Percentiles rank a stretch among this genome's conserved stretches.
phyloP scores from a whole-genome alignment of 148 eudicot species.

The Rhododendron williamsianum region DNA sequence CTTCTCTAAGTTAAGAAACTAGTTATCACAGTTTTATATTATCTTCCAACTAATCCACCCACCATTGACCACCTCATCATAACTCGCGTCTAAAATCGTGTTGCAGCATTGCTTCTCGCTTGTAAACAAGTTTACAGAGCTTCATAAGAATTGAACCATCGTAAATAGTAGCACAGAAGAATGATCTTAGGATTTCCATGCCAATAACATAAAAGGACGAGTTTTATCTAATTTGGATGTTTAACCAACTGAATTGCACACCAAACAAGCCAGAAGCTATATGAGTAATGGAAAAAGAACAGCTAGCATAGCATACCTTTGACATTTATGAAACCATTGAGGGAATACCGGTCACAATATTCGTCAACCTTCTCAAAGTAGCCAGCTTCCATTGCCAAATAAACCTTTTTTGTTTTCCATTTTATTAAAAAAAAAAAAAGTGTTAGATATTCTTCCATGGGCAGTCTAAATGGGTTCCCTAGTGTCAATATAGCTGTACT shows the following conservation, averaged over 20 bases:
- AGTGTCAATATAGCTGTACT: neutral
- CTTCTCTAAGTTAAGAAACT: neutral
- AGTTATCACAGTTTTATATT: neutral
- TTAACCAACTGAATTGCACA: neutral
- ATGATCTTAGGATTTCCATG: neutral
- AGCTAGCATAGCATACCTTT: constrained; percentile 38
- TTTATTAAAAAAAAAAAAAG: neutral
- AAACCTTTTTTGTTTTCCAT: constrained; percentile 44
- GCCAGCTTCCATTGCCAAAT: constrained; percentile 99
- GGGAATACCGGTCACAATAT: constrained; percentile 72
- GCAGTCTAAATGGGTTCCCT: neutral
- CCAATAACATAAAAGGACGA: neutral
- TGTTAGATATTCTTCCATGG: neutral
- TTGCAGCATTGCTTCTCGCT: constrained; percentile 8
- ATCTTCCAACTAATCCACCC: neutral
- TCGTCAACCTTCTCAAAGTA: constrained; percentile 89
- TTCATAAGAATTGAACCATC: neutral
- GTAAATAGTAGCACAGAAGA: neutral
- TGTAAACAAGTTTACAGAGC: neutral
- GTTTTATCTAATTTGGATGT: neutral
- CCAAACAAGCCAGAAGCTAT: constrained; percentile 3
- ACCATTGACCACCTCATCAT: neutral
- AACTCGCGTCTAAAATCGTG: neutral
- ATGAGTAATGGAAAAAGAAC: neutral
- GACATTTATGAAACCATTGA: constrained; percentile 64